phyloP scores from a whole-genome alignment of 1,284 basidiomycete species.

The Uromyces viciae-fabae region DNA sequence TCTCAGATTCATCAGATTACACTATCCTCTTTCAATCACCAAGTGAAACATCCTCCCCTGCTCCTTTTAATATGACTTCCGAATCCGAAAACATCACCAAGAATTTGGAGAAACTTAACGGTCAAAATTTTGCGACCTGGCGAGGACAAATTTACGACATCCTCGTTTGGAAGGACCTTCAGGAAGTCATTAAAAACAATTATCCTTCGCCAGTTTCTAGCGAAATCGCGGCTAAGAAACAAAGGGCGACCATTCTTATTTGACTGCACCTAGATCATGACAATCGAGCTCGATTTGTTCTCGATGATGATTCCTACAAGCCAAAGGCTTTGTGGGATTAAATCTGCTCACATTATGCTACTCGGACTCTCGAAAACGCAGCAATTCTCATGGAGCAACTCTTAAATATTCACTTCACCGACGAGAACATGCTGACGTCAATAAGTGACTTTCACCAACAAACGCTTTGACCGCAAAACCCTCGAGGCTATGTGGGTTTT shows the following conservation, averaged over 20 bases:
- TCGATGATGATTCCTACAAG: not conserved
- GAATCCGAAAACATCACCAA: too few species aligned
- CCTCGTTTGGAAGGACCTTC: not conserved
- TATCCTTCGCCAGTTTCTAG: not conserved
- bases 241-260: not conserved
- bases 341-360: not conserved
- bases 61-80: too few species aligned
- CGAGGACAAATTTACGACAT: not conserved
- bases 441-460: not conserved
- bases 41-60: too few species aligned
- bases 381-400: too few species aligned
- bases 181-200: not conserved
- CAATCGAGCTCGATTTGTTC: not conserved
- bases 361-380: not conserved
- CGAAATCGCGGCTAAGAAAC: not conserved
- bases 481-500: not conserved
- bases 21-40: too few species aligned
- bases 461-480: not conserved
- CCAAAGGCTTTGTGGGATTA: not conserved
- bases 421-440: not conserved
- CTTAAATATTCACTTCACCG: not conserved
- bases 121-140: not conserved
- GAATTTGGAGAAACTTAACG: too few species aligned
- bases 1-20: too few species aligned
- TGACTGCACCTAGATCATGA: not conserved